A percentile compares a stretch with the other conserved stretches of the same genome.
Evolutionary conservation across 495 filamentous ascomycete genomes (phyloP).

Genomic region (Amphirosellinia nigrospora): DNA sequence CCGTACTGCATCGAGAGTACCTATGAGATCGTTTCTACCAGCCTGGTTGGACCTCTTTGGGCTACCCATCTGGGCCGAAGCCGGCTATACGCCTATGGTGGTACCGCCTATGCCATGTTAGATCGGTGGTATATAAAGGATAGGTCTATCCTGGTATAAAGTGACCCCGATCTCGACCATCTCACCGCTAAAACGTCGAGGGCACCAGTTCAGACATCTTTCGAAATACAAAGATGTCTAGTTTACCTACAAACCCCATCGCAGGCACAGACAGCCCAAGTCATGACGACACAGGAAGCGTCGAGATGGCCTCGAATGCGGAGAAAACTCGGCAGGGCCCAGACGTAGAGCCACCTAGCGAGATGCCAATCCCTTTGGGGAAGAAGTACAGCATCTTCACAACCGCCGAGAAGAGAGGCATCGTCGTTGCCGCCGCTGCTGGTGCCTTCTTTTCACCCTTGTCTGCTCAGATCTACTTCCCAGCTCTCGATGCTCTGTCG

Average conservation of each 20-base stretch:
- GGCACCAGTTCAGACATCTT: not conserved
- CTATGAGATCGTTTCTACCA: not conserved
- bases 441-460: slow-evolving; percentile 74
- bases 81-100: not conserved
- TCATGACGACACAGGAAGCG: not conserved
- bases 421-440: slow-evolving; percentile 65
- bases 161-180: not conserved
- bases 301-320: not conserved
- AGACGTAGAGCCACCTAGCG: slow-evolving; percentile 32
- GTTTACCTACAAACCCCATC: not conserved
- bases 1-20: not conserved
- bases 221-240: slow-evolving; percentile 1
- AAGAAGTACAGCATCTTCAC: slow-evolving; percentile 61
- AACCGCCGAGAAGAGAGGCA: slow-evolving; percentile 60
- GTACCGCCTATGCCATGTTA: not conserved
- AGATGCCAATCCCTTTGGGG: slow-evolving; percentile 22
- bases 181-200: not conserved
- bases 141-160: not conserved
- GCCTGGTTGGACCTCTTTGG: not conserved
- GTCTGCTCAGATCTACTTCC: slow-evolving; percentile 74
- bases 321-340: not conserved
- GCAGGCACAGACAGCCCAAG: not conserved
- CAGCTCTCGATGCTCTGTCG: slow-evolving; percentile 64
- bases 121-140: slow-evolving; percentile 1
- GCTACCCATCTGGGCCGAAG: not conserved